Evolutionary conservation across 805 yeast species (phyloP).

Genomic region (Wickerhamiella australiensis): DNA sequence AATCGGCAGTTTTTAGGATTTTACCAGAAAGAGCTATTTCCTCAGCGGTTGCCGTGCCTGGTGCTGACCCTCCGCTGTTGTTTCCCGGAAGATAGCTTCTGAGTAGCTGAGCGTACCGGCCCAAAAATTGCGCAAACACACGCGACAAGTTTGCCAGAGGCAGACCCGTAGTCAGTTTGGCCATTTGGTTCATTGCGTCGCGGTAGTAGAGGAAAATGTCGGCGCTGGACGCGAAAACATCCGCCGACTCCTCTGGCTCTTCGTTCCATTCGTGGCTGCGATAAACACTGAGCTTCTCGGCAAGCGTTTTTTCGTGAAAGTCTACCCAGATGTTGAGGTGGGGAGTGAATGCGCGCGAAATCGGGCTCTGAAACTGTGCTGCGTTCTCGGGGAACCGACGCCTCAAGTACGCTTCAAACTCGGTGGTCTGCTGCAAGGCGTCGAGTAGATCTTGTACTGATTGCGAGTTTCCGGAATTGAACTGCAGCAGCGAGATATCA

Average conservation of each 20-base stretch:
- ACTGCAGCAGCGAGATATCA: conserved; percentile 45
- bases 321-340: conserved; percentile 74
- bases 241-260: conserved; percentile 15
- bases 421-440: conserved; percentile 63
- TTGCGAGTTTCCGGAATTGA: conserved; percentile 26
- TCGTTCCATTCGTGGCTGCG: conserved; percentile 9
- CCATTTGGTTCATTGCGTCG: conserved; percentile 55
- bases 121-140: conserved; percentile 55
- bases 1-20: conserved; percentile 79
- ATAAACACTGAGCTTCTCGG: conserved; percentile 2
- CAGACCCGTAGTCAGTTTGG: conserved; percentile 41
- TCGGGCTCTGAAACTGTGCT: conserved; percentile 31
- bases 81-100: conserved; percentile 38
- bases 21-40: conserved; percentile 43
- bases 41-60: conserved; percentile 3
- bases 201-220: conserved; percentile 74
- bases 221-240: conserved; percentile 73
- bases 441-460: conserved; percentile 50
- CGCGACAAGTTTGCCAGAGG: conserved; percentile 38
- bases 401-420: conserved; percentile 63
- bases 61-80: conserved; percentile 11
- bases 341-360: conserved; percentile 70
- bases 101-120: conserved; percentile 45
- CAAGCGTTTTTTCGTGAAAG: conserved; percentile 51
- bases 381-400: conserved; percentile 27